A percentile compares a stretch with the other conserved stretches of the same genome.
Conservation (phyloP, 73 alveolate species). For the Paramecium octaurelia region DNA sequence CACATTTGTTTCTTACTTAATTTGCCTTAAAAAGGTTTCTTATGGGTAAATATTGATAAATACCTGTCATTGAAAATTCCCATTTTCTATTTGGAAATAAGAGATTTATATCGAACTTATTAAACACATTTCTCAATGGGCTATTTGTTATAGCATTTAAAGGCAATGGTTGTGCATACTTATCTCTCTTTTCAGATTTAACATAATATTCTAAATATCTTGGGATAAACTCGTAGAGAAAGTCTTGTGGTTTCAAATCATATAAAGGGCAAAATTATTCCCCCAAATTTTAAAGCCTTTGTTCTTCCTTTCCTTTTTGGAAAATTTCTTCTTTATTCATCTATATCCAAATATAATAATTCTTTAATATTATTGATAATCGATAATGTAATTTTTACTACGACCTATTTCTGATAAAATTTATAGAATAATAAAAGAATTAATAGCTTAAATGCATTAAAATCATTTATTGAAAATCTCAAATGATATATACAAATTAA, state of each 20-base stretch:
- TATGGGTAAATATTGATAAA: not conserved
- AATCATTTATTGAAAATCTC: too few species aligned
- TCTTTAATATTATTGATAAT: not conserved
- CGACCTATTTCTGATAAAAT: too few species aligned
- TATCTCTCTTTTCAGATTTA: not conserved
- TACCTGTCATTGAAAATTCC: not conserved
- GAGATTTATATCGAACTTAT: not conserved
- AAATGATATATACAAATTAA: too few species aligned
- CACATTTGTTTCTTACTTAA: not conserved
- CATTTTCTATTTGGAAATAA: not conserved
- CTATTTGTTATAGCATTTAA: not conserved
- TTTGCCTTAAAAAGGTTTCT: not conserved
- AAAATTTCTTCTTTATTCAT: not conserved
- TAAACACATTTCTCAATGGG: not conserved
- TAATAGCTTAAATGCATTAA: too few species aligned
- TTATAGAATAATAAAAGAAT: too few species aligned
- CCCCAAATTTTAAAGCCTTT: not conserved
- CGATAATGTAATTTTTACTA: too few species aligned
- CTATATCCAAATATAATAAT: not conserved
- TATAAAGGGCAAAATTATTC: not conserved
- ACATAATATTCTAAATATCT: not conserved
- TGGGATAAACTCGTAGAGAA: not conserved
- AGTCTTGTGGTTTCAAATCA: not conserved
- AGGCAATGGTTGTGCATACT: not conserved
- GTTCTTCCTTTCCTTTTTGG: not conserved